Evolutionary conservation across 1,139 yeast genomes (phyloP).

Genomic region (Pneumocystis murina): DNA sequence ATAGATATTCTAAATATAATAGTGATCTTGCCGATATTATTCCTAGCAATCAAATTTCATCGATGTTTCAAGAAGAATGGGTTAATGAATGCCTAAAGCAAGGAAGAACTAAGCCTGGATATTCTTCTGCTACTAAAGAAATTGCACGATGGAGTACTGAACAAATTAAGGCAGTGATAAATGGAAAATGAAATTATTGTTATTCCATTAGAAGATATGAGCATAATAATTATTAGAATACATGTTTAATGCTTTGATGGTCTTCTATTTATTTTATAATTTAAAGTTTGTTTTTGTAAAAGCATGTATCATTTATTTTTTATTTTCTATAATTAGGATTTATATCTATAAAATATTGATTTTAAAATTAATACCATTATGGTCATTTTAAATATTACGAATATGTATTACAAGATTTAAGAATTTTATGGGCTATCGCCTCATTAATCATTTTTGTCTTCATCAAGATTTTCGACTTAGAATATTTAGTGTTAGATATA

Average conservation of each 20-base stretch:
- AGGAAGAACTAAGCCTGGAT: conserved; percentile 11
- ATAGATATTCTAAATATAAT: background rate
- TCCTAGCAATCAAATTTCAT: conserved; percentile 11
- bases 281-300: background rate
- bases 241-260: background rate
- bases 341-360: background rate
- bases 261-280: background rate
- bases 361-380: background rate
- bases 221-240: background rate
- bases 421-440: background rate
- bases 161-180: conserved; percentile 6
- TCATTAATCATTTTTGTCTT: background rate
- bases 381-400: background rate
- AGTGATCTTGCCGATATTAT: conserved; percentile 13
- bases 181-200: background rate
- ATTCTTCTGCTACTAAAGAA: conserved; percentile 12
- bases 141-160: conserved; percentile 15
- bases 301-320: background rate
- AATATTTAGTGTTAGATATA: background rate
- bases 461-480: background rate
- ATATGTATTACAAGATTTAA: background rate
- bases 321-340: background rate
- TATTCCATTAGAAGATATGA: background rate
- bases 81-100: conserved; percentile 8
- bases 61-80: conserved; percentile 12